Evolutionary conservation across 106 monocot species (phyloP), one percentile per base, ranked within the genome.

Genomic region (Gastrodia elata): DNA sequence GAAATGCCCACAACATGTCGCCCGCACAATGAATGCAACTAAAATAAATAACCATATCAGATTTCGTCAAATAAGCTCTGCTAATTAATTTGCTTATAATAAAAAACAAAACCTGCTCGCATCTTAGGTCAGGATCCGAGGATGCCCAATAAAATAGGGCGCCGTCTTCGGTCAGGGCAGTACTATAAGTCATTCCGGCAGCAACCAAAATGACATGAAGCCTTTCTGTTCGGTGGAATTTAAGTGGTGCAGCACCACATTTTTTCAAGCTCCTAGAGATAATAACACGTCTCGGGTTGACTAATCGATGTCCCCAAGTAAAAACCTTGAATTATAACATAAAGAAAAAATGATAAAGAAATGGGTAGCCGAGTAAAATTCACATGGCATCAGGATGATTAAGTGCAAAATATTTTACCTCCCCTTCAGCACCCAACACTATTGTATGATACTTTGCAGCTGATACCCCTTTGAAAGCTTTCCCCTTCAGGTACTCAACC

Each of bases 401-500:
- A 32, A n/a, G n/a, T 61, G 27, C 5, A 7, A 49, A 37, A 42
- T 61, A 71, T n/a, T 48, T 57, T 84, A 98, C 98, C 91, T 93
- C 98, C 14, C 91, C 91, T 73, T 99, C 93, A 57, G 77, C 61
- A 65, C 88, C 87, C 77, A 99, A 64, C 37, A 79, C 98, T 75
- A 99, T 61, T 38, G 93, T 93, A 75, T 93, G 98, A 78, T 79
- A 93, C 73, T 99, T 93, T 76, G 93, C 93, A 55, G 93, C 93
- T 68, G 98, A 93, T 28, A 99, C 83, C 55, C 68, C 68, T 64
- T 73, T 88, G 70, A 99, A 89, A 24, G 46, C 26, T 85, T 91
- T 99, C 65, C 98, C 98, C 75, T 99, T 99, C 73, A 99, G 80
- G 78, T 80, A 99, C 46, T 99, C 98, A 34, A 99, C 98, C 84